Conservation (phyloP, 805 yeast genomes). For the Cyberlindnera lachancei region DNA sequence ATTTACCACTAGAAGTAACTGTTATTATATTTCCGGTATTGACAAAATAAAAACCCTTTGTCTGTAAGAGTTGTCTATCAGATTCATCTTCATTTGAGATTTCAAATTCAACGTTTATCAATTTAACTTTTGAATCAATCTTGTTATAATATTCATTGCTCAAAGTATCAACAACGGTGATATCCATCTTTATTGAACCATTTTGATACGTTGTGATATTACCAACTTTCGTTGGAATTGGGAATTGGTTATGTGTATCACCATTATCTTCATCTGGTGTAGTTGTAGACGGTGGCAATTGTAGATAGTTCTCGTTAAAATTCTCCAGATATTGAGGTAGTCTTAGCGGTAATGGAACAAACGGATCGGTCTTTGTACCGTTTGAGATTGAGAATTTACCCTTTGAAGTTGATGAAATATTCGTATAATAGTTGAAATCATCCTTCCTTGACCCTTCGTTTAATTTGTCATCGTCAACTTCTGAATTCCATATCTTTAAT, state of each 20-base stretch:
- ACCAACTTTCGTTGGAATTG: conserved; percentile 11
- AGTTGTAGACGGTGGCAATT: conserved; percentile 6
- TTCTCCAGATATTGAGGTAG: conserved; percentile 16
- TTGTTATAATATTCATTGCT: conserved; percentile 24
- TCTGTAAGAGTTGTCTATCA: conserved; percentile 40
- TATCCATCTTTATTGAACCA: conserved; percentile 23
- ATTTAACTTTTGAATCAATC: conserved; percentile 30
- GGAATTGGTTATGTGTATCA: no score
- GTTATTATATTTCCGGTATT: conserved; percentile 55
- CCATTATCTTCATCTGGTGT: neutral
- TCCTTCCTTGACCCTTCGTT: no score
- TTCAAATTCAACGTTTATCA: conserved; percentile 28
- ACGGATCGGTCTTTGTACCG: no score
- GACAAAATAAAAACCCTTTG: conserved; percentile 62
- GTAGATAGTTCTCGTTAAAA: conserved; percentile 11
- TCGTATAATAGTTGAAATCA: conserved; percentile 30
- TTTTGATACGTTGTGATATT: conserved; percentile 29
- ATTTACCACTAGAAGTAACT: conserved; percentile 55
- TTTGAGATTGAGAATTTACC: conserved; percentile 32
- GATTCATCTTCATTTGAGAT: conserved; percentile 39
- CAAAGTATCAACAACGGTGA: conserved; percentile 14
- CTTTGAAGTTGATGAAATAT: conserved; percentile 39
- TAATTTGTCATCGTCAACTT: conserved; percentile 10
- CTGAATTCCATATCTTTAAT: conserved; percentile 43
- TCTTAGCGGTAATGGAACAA: conserved; percentile 14